These are phyloP conservation scores for Aspergillus flavus DNA, from an alignment of 2,329 filamentous ascomycete species.

Conservation along the genomic window DNA sequence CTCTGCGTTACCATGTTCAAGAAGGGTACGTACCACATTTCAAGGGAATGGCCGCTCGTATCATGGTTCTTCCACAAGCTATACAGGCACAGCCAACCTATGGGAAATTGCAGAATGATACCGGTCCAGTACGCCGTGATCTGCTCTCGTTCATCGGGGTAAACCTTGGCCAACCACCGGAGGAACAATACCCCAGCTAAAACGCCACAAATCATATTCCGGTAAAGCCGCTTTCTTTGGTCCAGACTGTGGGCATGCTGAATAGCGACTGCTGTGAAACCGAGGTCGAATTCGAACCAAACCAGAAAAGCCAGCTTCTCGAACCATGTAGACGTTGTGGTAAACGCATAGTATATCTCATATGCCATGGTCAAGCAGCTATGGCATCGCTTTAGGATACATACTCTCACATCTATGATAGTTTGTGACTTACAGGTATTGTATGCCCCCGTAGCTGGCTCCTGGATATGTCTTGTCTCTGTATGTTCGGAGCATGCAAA, in stretches of 20 bases:
- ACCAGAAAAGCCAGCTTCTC: constrained; percentile 19
- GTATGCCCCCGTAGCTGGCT: constrained; percentile 10
- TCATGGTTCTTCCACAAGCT: constrained; percentile 15
- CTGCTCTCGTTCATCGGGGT: constrained; percentile 24
- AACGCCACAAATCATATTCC: constrained; percentile 17
- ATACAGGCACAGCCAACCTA: constrained; percentile 21
- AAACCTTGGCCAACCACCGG: constrained; percentile 8
- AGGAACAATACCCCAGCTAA: constrained; percentile 6
- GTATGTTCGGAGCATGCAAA: constrained; percentile 18
- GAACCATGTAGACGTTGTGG: constrained; percentile 17
- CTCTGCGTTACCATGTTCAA: neutral
- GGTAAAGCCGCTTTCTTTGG: constrained; percentile 3
- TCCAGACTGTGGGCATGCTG: constrained; percentile 11
- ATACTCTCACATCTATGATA: neutral
- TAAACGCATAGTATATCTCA: constrained; percentile 23
- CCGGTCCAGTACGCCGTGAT: constrained; percentile 27
- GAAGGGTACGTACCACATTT: constrained; percentile 19
- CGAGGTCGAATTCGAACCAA: constrained; percentile 23
- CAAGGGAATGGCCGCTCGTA: constrained; percentile 20
- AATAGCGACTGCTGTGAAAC: constrained; percentile 13
- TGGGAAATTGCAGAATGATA: constrained; percentile 23
- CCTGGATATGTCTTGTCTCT: constrained; percentile 18
- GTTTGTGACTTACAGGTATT: constrained; percentile 14
- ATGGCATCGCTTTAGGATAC: neutral
- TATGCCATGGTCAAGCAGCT: constrained; percentile 24